Percentiles rank a stretch among this genome's conserved stretches.
Conservation (phyloP, 306 rosid genomes). For the Pyrus communis region DNA sequence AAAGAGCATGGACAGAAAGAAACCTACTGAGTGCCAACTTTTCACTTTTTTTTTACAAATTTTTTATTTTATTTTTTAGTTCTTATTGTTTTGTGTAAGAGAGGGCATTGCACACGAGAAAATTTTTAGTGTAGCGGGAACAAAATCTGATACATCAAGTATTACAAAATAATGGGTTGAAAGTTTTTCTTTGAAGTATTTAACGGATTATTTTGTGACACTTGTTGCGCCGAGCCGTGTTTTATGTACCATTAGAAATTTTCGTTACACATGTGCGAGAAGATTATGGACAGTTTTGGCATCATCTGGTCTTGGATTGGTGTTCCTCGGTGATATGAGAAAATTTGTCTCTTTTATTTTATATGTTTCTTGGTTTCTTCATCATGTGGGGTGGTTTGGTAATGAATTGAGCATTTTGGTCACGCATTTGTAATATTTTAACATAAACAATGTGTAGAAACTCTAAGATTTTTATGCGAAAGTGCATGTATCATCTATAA, state of each 20-base stretch:
- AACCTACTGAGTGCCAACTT: constrained; percentile 2
- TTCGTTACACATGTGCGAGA: constrained; percentile 19
- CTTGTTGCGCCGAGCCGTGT: accelerated
- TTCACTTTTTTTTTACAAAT: background rate
- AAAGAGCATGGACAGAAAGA: background rate
- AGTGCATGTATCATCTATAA: background rate
- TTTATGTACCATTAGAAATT: no score
- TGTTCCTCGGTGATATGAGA: background rate
- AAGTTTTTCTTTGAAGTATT: accelerated
- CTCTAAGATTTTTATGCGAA: background rate
- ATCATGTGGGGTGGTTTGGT: background rate
- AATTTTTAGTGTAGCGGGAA: no score
- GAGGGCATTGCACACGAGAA: background rate
- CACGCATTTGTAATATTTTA: background rate
- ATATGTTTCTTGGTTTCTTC: no score
- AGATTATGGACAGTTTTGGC: constrained; percentile 39
- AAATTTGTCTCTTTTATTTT: background rate
- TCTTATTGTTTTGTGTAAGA: background rate
- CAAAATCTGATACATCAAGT: no score
- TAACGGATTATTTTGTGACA: accelerated
- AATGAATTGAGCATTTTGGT: background rate
- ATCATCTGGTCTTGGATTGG: constrained; percentile 1
- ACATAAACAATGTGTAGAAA: background rate
- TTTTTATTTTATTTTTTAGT: background rate
- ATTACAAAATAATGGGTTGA: accelerated